These are phyloP conservation scores for Apiospora pterosperma DNA, from an alignment of 2,329 filamentous ascomycete species.

Conservation along the genomic window DNA sequence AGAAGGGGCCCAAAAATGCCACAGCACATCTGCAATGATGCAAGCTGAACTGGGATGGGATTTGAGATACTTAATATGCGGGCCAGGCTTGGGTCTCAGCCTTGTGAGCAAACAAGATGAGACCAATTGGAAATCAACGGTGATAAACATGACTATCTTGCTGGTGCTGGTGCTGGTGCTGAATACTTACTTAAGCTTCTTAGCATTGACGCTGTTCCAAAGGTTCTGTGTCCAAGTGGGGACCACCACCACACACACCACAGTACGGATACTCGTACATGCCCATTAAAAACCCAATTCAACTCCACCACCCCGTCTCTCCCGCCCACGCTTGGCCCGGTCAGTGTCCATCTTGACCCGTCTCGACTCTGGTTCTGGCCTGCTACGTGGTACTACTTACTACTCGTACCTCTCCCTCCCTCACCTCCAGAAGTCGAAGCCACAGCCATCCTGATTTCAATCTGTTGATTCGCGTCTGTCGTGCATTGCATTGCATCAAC, in stretches of 20 bases:
- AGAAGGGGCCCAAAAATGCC: too few relatives aligned
- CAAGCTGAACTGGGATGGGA: background rate
- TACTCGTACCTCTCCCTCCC: background rate
- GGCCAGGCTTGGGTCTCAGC: background rate
- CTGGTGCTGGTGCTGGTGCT: too few relatives aligned
- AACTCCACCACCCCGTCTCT: background rate
- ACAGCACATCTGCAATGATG: too few relatives aligned
- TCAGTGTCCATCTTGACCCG: background rate
- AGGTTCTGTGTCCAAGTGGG: too few relatives aligned
- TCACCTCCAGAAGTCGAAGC: too few relatives aligned
- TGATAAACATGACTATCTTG: too few relatives aligned
- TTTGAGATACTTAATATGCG: background rate
- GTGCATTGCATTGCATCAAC: conserved; percentile 1
- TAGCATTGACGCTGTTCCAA: background rate
- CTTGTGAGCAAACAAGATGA: background rate
- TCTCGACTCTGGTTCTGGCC: too few relatives aligned
- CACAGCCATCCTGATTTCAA: too few relatives aligned
- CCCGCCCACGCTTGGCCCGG: background rate
- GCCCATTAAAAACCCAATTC: background rate
- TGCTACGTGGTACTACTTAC: too few relatives aligned
- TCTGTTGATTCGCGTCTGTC: background rate
- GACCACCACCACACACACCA: too few relatives aligned
- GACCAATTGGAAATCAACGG: background rate
- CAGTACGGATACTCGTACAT: too few relatives aligned
- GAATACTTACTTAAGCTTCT: background rate